Evolutionary conservation across 495 filamentous ascomycete species (phyloP), one percentile per base, ranked within the genome.

Genomic region (Annulohypoxylon bovei): DNA sequence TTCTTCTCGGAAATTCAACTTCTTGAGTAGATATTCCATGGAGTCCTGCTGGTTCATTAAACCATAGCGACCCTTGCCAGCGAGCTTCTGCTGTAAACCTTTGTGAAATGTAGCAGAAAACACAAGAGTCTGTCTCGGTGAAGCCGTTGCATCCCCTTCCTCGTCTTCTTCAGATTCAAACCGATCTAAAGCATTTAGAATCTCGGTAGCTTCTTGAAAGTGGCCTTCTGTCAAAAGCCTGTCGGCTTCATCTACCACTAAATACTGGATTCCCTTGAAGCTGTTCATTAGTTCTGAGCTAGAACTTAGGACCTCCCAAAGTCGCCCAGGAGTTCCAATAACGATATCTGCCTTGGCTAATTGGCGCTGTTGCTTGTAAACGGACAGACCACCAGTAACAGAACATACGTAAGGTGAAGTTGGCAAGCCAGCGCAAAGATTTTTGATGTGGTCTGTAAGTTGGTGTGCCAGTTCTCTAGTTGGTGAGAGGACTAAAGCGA

Each of bases 61-160:
- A 61, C 89, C 84, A 63, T 86, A 89, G 27, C 85, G 87, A 5
- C 86, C 82, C 74, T 93, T 96, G 4, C 92, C 91, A 6, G 92
- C 88, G 3, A 99, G 83, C 73, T 97, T 98, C 72, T 94, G 91
- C 75, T 98, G 94, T 55, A 99, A 78, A 9, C 88, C 89, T 71
- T 92, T 92, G 74, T 97, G 91, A 80, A 99, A 97, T 0, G 95
- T 99, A 3, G 95, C 95, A 0, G 96, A 98, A 80, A 99, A 99
- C 35, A 99, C 92, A 1, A 99, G 86, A 0, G 94, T 98, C 77
- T 99, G 95, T 23, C 93, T 85, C n/a, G 80, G 72, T 32, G 75
- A 73, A 30, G 62, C 70, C 0, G 59, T 65, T 4, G 57, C 40
- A n/a, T 75, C 67, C 9, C 60, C 25, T 14, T 79, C 75, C 23